A percentile compares a stretch with the other conserved stretches of the same genome.
These are phyloP conservation scores for Pseudomassariella vexata DNA, from an alignment of 2,329 filamentous ascomycete genomes.

Conservation along the genomic window DNA sequence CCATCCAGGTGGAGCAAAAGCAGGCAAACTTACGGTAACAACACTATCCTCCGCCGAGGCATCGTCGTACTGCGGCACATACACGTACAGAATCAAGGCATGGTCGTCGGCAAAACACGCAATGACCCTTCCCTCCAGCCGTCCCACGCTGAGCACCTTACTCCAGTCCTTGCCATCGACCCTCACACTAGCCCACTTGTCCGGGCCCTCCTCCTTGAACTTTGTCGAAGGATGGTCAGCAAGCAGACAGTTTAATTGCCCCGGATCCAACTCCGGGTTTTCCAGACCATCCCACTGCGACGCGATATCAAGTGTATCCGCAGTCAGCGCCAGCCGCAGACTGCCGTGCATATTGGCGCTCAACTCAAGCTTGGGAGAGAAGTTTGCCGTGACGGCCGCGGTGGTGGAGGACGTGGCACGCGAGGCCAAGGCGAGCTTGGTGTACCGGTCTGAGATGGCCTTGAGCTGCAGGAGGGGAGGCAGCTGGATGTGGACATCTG, in stretches of 20 bases:
- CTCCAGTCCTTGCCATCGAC: constrained; percentile 96
- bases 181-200: constrained; percentile 81
- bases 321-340: constrained; percentile 71
- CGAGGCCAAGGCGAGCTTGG: constrained; percentile 63
- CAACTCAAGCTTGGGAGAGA: constrained; percentile 67
- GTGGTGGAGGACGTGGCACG: constrained; percentile 11
- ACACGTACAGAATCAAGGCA: constrained; percentile 78
- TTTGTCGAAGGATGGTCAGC: constrained; percentile 76
- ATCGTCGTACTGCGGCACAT: constrained; percentile 66
- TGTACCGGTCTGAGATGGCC: constrained; percentile 91
- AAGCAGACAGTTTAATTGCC: constrained; percentile 64
- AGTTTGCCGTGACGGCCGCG: constrained; percentile 15
- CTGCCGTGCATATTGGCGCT: constrained; percentile 93
- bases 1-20: background rate
- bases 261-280: constrained; percentile 82
- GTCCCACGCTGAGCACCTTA: constrained; percentile 83
- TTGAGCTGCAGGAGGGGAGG: constrained; percentile 86
- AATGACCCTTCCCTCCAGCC: constrained; percentile 85
- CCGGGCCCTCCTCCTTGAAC: constrained; percentile 71
- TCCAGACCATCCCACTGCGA: constrained; percentile 80
- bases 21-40: constrained; percentile 55
- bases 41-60: constrained; percentile 63
- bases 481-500: constrained; percentile 89
- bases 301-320: constrained; percentile 78
- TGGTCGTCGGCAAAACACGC: constrained; percentile 82